phyloP scores from a whole-genome alignment of 345 rosid genomes.

The Lumnitzera racemosa region DNA sequence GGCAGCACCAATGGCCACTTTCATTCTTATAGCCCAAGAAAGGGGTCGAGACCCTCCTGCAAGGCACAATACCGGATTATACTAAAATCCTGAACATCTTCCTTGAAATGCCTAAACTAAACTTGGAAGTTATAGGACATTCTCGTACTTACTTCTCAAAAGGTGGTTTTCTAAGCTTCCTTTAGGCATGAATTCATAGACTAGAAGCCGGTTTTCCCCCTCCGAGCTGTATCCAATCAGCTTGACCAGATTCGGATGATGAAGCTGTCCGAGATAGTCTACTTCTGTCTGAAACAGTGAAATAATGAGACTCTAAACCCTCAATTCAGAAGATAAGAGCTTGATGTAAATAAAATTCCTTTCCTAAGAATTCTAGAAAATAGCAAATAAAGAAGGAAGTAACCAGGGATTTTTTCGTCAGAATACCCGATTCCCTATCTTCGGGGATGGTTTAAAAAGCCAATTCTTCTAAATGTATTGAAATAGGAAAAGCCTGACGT shows the following conservation, averaged over 20 bases:
- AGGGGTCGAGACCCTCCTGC: constrained; percentile 81
- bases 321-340: too few species aligned
- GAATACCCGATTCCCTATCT: too few species aligned
- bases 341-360: too few species aligned
- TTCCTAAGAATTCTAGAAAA: too few species aligned
- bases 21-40: constrained; percentile 77
- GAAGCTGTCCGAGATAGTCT: constrained; percentile 91
- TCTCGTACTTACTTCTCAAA: constrained; percentile 42
- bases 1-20: constrained; percentile 87
- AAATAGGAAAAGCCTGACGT: too few species aligned
- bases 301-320: not conserved
- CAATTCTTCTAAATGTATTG: too few species aligned
- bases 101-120: not conserved
- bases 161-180: constrained; percentile 91
- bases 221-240: constrained; percentile 83
- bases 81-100: not conserved
- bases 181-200: constrained; percentile 92
- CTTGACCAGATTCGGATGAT: constrained; percentile 85
- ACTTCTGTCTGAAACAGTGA: constrained; percentile 75
- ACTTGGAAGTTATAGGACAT: not conserved
- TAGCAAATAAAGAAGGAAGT: too few species aligned
- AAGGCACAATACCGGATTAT: constrained; percentile 10
- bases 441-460: too few species aligned
- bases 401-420: too few species aligned
- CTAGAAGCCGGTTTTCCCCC: constrained; percentile 76